Evolutionary conservation across 1,284 basidiomycete genomes (phyloP), one percentile per base, ranked within the genome.

Genomic region (Ceratobasidium sp.): DNA sequence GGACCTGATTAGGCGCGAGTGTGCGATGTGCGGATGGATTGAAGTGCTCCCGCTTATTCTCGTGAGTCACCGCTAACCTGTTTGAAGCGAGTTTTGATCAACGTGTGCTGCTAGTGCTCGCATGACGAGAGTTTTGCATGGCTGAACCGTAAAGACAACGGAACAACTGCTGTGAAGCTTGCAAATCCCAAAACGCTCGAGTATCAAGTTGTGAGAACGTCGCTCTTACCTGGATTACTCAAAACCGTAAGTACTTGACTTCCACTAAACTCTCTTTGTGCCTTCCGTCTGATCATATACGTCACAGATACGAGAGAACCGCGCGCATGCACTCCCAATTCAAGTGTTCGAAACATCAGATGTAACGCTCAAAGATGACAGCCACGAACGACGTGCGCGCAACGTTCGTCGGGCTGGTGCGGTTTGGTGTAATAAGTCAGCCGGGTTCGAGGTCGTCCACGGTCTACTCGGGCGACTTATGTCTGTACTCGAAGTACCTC

Each of bases 71-170:
- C 28, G 23, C 48, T 26, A 30, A 36, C 32, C 18, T 26, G 52
- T 28, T 45, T 46, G 26, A 26, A n/a, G n/a, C 80, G 93, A 89
- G 84, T 91, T 91, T 48, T 77, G 94, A 90, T 46, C 23, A 43
- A 36, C 26, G 39, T 46, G 69, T 45, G 18, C 26, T 45, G 18
- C 14, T 77, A 96, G 92, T 99, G 97, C 83, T 97, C 95, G 23
- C 94, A 97, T 80, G 97, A 98, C 80, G 97, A 99, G 82, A 98
- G 98, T 83, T 99, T 97, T 79, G 90, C 88, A 60, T 96, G 90
- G 84, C 85, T 99, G 75, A 96, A 97, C 82, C 91, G 90, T 73
- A 80, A 84, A 60, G 97, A 98, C 80, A 90, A 94, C 74, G 90
- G 90, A 34, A 87, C 87, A 58, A 85, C 87, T 41, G 97, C 92